These are phyloP conservation scores for Multifurca ochricompacta DNA, from an alignment of 768 basidiomycete genomes.

Conservation along the genomic window DNA sequence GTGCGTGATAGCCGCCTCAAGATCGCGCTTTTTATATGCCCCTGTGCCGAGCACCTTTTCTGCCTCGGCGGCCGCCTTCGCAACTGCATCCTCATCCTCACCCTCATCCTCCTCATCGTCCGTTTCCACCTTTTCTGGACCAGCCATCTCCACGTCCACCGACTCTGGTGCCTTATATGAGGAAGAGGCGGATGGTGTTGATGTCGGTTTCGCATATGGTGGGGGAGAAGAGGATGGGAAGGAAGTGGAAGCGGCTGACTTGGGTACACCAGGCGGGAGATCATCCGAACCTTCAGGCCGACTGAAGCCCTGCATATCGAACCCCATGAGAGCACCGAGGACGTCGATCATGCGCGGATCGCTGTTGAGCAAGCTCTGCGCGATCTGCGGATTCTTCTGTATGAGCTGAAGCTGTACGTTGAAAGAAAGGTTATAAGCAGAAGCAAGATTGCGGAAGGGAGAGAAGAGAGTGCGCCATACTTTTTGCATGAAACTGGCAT, in stretches of 20 bases:
- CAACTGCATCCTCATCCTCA: constrained; percentile 53
- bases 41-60: constrained; percentile 73
- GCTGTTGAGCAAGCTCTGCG: constrained; percentile 47
- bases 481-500: constrained; percentile 74
- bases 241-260: constrained; percentile 35
- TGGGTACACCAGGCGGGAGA: constrained; percentile 53
- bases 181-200: constrained; percentile 34
- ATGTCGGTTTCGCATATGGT: constrained; percentile 31
- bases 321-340: constrained; percentile 85
- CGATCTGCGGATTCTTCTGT: constrained; percentile 61
- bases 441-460: neutral
- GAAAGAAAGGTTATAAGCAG: neutral
- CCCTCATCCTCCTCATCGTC: constrained; percentile 49
- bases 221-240: constrained; percentile 31
- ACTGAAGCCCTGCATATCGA: constrained; percentile 83
- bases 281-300: constrained; percentile 82
- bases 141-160: constrained; percentile 59
- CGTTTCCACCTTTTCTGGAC: constrained; percentile 29
- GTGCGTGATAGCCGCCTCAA: constrained; percentile 63
- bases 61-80: constrained; percentile 70
- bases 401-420: constrained; percentile 48
- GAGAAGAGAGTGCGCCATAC: constrained; percentile 26
- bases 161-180: constrained; percentile 23
- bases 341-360: constrained; percentile 95
- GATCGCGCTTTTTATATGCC: constrained; percentile 81